These are phyloP conservation scores for Choricystis sp. DNA, from an alignment of 139 green algal genomes.

Conservation along the genomic window DNA sequence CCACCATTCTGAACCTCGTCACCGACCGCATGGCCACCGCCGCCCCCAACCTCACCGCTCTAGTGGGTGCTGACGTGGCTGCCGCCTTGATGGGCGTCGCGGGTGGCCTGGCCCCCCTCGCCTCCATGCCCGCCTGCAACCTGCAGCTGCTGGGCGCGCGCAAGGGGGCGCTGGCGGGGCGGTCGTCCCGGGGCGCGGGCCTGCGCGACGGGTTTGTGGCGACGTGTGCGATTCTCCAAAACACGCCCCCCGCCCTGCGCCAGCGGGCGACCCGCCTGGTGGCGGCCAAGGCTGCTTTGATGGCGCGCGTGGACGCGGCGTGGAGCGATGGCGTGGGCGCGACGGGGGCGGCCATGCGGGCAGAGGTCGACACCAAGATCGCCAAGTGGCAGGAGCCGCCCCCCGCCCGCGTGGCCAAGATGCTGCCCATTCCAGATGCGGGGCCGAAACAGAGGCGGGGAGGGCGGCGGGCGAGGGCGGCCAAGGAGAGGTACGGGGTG, in stretches of 20 bases:
- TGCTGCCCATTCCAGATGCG: slow-evolving; percentile 73
- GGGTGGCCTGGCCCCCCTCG: slow-evolving; percentile 67
- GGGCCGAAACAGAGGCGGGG: slow-evolving; percentile 80
- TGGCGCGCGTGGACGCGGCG: slow-evolving; percentile 85
- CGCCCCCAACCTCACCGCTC: slow-evolving; percentile 83
- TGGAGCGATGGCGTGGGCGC: slow-evolving; percentile 27
- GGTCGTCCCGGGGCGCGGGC: slow-evolving; percentile 42
- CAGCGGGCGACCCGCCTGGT: slow-evolving; percentile 58
- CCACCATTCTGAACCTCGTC: slow-evolving; percentile 64
- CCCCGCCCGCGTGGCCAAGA: slow-evolving; percentile 67
- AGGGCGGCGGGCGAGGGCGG: slow-evolving; percentile 67
- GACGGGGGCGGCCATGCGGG: slow-evolving; percentile 26
- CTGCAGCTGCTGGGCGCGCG: slow-evolving; percentile 86
- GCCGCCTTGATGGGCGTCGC: slow-evolving; percentile 84
- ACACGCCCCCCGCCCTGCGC: slow-evolving; percentile 59
- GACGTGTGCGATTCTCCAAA: slow-evolving; percentile 35
- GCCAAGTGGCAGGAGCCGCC: slow-evolving; percentile 97
- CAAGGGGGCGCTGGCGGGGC: slow-evolving; percentile 64
- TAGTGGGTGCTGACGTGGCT: slow-evolving; percentile 75
- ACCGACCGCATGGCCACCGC: slow-evolving; percentile 74
- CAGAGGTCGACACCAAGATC: slow-evolving; percentile 81
- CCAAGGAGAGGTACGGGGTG: slow-evolving; percentile 83
- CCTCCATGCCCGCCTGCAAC: slow-evolving; percentile 87
- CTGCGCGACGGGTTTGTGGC: slow-evolving; percentile 71
- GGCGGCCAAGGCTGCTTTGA: slow-evolving; percentile 74